Evolutionary conservation across 169 alveolate species (phyloP), one percentile per base, ranked within the genome.

Genomic region (Blepharisma undulans): DNA sequence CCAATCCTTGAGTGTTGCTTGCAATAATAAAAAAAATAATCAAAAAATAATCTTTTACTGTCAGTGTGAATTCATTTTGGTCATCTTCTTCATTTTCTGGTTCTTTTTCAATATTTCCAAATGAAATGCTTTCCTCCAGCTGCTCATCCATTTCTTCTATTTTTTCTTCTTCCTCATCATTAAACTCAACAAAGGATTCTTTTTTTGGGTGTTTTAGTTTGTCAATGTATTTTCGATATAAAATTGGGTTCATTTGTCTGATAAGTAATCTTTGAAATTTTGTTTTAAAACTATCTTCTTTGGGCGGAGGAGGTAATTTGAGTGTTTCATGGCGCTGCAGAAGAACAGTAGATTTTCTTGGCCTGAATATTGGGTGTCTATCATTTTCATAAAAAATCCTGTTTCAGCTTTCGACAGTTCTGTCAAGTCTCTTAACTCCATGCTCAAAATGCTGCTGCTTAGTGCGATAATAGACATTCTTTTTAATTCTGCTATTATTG

Each of bases 141-240:
- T 78, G 10, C 7, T 29, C 60, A 12, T 27, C 25, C 4, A 29
- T 8, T 32, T 29, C 25, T 8, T 21, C 60, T 5, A 32, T 32
- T 78, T 29, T 78, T 78, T 78, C 86, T 78, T 78, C 86, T 78
- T 78, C 84, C 30, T 60, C 72, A 60, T 21, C 14, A 19, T 27
- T 72, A 30, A 48, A 48, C 66, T 48, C 66, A 48, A 48, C 66
- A 48, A 48, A 48, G 66, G 81, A 25, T 74, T 74, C 48, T 74
- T 74, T 29, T 22, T 74, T 74, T 74, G 2, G 48, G 33, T 74
- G 30, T 25, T 74, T 27, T 27, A 74, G 30, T 14, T 29, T 74
- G 1, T 74, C 33, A 29, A 74, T 74, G 81, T 74, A 74, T 25
- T 74, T 74, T 6, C 33, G 30, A 29, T 27, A 74, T 74, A 84